Base-by-base conservation (phyloP, 495 filamentous ascomycete genomes). In the Neurospora sp. region DNA sequence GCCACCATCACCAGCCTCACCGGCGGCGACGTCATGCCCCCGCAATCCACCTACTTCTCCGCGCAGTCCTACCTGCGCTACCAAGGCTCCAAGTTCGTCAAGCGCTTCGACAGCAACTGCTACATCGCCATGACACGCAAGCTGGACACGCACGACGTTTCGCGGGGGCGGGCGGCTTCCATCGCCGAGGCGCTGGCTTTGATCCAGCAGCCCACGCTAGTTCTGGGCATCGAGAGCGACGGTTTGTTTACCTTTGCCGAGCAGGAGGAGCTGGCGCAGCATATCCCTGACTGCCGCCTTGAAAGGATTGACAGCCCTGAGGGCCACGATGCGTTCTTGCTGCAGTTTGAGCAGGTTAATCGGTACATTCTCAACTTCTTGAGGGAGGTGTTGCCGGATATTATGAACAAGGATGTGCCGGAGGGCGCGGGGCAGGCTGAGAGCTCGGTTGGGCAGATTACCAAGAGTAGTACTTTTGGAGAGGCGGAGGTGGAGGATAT, bases 71-170 rank as follows among this genome's bases (percentile, higher is more conserved):
- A 99, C 80, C 91, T 99, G 8, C 92, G 96, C n/a, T 99, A 99
- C 82, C 96, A 99, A 83, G 95, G 93, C 53, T 88, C 91, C 71
- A 99, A 99, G 81, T 99, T 99, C 79, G 95, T 98, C 74, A 94
- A 93, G 78, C 91, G 96, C 8, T 99, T 98, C 79, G 96, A 99
- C 82, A 91, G 93, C 75, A 99, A 99, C 79, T 98, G 96, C 84
- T 99, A 99, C 83, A 98, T 99, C 72, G 94, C 96, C 73, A 97
- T 98, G 80, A 98, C 96, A 7, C 92, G 96, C 73, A 99, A 99
- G 82, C 89, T 99, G n/a, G 96, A 99, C 78, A 99, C 96, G 3
- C 96, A 99, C 79, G 96, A 99, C 79, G 88, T 99, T 38, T 94
- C 93, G 27, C 88, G 94, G 31, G 86, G 90, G 75, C 89, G 94